Percentiles rank a stretch among this genome's conserved stretches.
These are phyloP conservation scores for Adansonia digitata DNA, from an alignment of 345 rosid genomes.

Conservation along the genomic window DNA sequence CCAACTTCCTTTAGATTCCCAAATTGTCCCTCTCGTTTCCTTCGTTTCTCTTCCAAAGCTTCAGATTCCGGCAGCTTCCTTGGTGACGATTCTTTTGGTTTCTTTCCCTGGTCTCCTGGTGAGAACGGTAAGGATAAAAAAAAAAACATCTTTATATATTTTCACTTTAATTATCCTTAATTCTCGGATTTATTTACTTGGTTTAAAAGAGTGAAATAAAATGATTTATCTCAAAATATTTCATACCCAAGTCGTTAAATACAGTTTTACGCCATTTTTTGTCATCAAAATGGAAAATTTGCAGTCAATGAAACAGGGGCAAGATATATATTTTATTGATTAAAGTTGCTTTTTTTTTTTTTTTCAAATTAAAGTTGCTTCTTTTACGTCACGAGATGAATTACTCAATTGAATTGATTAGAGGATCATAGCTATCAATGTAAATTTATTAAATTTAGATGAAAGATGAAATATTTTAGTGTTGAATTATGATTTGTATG, in stretches of 20 bases:
- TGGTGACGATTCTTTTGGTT: constrained; percentile 56
- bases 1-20: constrained; percentile 26
- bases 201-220: not conserved
- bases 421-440: too few relatives aligned
- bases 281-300: not conserved
- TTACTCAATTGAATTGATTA: too few relatives aligned
- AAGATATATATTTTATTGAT: not conserved
- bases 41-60: constrained; percentile 45
- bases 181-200: constrained; percentile 2
- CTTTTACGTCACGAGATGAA: too few relatives aligned
- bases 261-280: not conserved
- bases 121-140: constrained; percentile 33
- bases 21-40: constrained; percentile 31
- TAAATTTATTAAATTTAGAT: too few relatives aligned
- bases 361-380: too few relatives aligned
- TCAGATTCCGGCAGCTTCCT: constrained; percentile 43
- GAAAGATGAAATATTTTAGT: too few relatives aligned
- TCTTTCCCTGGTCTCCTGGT: constrained; percentile 64
- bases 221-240: not conserved
- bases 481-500: constrained; percentile 1
- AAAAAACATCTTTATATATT: not conserved
- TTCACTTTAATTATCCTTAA: not conserved
- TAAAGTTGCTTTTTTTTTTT: not conserved
- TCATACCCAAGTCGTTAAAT: not conserved
- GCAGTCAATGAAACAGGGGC: not conserved